Conservation (phyloP, 176 grass and related monocot genomes). For the Lolium multiflorum region DNA sequence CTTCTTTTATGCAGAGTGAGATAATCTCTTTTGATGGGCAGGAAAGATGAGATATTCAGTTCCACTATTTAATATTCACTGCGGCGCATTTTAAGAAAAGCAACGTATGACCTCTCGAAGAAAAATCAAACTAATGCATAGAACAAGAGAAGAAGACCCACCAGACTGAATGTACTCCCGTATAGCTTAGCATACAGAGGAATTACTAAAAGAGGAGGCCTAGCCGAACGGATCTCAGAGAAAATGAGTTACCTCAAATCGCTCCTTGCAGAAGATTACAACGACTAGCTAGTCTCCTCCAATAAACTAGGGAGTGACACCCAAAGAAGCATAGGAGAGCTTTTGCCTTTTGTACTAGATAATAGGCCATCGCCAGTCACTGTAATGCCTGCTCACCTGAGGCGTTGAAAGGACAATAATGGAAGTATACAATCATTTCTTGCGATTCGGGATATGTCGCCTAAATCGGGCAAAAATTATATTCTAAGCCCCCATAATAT, state of each 20-base stretch:
- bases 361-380: not conserved
- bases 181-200: too few relatives aligned
- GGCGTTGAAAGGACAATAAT: not conserved
- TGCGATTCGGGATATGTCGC: conserved; percentile 4
- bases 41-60: not conserved
- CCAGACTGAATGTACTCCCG: not conserved
- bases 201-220: not conserved
- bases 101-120: not conserved
- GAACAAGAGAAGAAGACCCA: not conserved
- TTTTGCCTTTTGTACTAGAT: not conserved
- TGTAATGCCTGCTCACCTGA: not conserved
- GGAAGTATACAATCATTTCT: not conserved
- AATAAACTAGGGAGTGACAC: not conserved
- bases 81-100: not conserved
- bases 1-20: not conserved
- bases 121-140: not conserved
- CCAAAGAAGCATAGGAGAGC: not conserved
- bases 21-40: not conserved
- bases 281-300: not conserved
- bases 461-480: conserved; percentile 45
- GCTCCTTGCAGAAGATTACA: not conserved
- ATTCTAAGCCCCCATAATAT: not conserved
- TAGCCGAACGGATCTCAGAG: not conserved
- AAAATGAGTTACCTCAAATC: conserved; percentile 9
- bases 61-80: not conserved